A percentile compares a stretch with the other conserved stretches of the same genome.
Evolutionary conservation across 2,329 filamentous ascomycete species (phyloP).

Genomic region (Diaporthe velutina): DNA sequence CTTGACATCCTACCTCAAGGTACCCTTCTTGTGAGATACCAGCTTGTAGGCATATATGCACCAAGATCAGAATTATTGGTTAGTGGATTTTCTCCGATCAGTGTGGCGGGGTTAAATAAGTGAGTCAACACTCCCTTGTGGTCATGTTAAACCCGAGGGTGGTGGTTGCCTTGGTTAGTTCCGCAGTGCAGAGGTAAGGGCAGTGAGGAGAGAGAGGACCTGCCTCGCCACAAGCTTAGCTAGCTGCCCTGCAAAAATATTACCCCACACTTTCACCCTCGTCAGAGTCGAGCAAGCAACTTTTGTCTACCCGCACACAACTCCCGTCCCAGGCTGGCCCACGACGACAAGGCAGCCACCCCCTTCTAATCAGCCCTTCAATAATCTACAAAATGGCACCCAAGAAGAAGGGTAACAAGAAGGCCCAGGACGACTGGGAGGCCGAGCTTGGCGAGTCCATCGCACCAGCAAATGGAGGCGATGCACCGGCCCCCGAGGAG

Average conservation of each 20-base stretch:
- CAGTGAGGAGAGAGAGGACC: background rate
- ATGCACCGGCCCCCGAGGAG: slow-evolving; percentile 59
- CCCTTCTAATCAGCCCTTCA: background rate
- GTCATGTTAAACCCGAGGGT: background rate
- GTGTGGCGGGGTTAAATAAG: background rate
- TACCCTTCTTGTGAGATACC: too few species aligned
- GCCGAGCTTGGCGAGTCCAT: slow-evolving; percentile 86
- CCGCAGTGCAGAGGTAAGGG: background rate
- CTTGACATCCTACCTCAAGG: too few species aligned
- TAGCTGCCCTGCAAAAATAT: slow-evolving; percentile 31
- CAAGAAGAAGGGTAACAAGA: slow-evolving; percentile 92
- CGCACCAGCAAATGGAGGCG: slow-evolving; percentile 66
- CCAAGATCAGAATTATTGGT: too few species aligned
- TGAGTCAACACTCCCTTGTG: background rate
- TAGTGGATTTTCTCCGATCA: too few species aligned
- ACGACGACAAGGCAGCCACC: background rate
- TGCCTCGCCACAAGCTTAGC: slow-evolving; percentile 26
- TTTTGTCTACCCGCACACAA: slow-evolving; percentile 1
- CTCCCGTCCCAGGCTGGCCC: slow-evolving; percentile 9
- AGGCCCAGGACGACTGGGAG: slow-evolving; percentile 94
- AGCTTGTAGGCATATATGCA: too few species aligned
- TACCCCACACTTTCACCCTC: slow-evolving; percentile 34
- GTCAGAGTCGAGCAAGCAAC: background rate
- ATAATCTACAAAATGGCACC: slow-evolving; percentile 77
- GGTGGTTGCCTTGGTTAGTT: background rate